Base-by-base conservation (phyloP, 176 grass and related monocot genomes). In the Ampelocalamus luodianensis region DNA sequence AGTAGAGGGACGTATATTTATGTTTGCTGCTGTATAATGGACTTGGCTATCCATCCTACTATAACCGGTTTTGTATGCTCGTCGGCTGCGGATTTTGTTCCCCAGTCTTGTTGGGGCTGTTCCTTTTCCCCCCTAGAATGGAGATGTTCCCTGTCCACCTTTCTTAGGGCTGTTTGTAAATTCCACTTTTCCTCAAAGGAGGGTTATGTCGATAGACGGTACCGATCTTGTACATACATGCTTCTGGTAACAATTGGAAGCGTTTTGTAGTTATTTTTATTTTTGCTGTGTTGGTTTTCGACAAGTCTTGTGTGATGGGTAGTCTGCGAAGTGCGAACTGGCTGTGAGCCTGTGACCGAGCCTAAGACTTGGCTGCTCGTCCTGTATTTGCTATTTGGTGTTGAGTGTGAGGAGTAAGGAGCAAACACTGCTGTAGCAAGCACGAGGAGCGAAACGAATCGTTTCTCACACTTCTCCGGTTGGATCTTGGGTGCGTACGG, bases 1-100 rank as follows among this genome's bases (percentile, higher is more conserved):
- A 38, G 23, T 79, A 87, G 83, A 86, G 68, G 71, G 77, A 54
- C 63, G 42, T 76, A 32, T 80, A 64, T 81, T 77, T 87, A 84
- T 76, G 71, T 63, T 85, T 75, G 53, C 76, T 60, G 76, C 18
- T 76, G 43, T 76, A 53, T 81, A 46, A 53, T 34, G 20, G 38
- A 59, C 14, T 46, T 56, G 43, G 68, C 55, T 72, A 66, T 36
- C 69, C 46, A 66, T 74, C 77, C 85, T 23, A 36, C 65, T 72
- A 53, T 80, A 43, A 70, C 77, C 5, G 13, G 76, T 77, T 56
- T 50, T 78, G 22, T 55, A 15, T 66, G 65, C 82, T 77, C 46
- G 24, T 79, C 16, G 58, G 88, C 79, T 65, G 75, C 17, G 7
- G 38, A 59, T 49, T 64, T 56, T 59, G 40, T 67, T 68, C 39